Conservation (phyloP, 352 stramenopile species). For the Phytophthora pinifolia region DNA sequence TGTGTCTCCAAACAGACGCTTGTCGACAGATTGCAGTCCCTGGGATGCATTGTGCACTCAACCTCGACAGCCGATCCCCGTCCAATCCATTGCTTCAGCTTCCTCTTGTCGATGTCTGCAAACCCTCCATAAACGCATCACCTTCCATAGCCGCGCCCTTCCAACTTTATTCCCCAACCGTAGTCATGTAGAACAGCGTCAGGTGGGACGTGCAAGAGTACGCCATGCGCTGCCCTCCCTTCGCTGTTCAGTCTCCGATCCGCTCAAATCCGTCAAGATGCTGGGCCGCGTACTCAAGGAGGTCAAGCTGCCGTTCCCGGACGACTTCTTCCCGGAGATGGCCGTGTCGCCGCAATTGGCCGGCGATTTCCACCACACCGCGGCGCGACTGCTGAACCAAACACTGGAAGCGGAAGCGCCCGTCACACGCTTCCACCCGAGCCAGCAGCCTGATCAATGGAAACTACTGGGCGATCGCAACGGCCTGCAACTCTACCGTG, state of each 20-base stretch:
- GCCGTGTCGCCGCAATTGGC: slow-evolving; percentile 35
- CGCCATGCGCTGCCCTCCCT: neutral
- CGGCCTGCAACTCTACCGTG: slow-evolving; percentile 57
- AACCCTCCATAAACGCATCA: neutral
- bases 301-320: slow-evolving; percentile 60
- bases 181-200: neutral
- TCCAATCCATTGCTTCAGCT: too few relatives aligned
- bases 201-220: slow-evolving; percentile 20
- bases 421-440: slow-evolving; percentile 52
- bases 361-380: slow-evolving; percentile 37
- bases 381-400: slow-evolving; percentile 36
- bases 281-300: slow-evolving; percentile 62
- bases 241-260: slow-evolving; percentile 25
- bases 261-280: slow-evolving; percentile 24
- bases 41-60: too few relatives aligned
- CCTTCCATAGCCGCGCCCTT: neutral
- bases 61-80: too few relatives aligned
- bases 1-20: too few relatives aligned
- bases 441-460: slow-evolving; percentile 53
- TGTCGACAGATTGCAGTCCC: too few relatives aligned
- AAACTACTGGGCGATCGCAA: slow-evolving; percentile 58
- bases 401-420: slow-evolving; percentile 45
- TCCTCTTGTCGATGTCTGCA: too few relatives aligned
- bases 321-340: slow-evolving; percentile 66
- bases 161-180: too few relatives aligned